Evolutionary conservation across 2,329 filamentous ascomycete genomes (phyloP).

Genomic region (Dendrostoma leiphaemia): DNA sequence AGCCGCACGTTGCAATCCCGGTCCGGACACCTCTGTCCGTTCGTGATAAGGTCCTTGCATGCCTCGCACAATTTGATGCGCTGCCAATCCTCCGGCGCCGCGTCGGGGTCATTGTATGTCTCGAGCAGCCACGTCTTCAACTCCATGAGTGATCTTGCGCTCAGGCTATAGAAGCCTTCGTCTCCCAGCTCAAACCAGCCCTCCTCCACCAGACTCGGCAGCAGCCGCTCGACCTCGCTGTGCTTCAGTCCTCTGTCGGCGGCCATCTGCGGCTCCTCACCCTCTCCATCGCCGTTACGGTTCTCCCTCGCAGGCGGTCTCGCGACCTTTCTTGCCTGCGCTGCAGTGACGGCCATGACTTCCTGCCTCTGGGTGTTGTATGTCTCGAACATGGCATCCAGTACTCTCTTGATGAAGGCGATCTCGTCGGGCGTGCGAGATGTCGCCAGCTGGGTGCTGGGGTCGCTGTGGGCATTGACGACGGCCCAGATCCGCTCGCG

Average conservation of each 20-base stretch:
- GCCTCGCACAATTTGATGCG: conserved; percentile 84
- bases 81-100: conserved; percentile 60
- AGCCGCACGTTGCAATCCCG: conserved; percentile 67
- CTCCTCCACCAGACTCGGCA: conserved; percentile 69
- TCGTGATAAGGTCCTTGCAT: conserved; percentile 85
- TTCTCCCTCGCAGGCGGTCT: conserved; percentile 44
- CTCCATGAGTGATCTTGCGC: conserved; percentile 79
- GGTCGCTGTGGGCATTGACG: conserved; percentile 84
- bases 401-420: conserved; percentile 79
- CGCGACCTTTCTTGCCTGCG: conserved; percentile 73
- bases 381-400: conserved; percentile 89
- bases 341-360: conserved; percentile 75
- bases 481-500: conserved; percentile 74
- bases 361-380: conserved; percentile 80
- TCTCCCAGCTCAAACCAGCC: conserved; percentile 80
- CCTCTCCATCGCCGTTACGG: conserved; percentile 29
- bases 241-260: conserved; percentile 64
- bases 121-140: conserved; percentile 80
- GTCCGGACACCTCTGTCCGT: conserved; percentile 73
- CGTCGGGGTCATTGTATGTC: conserved; percentile 77
- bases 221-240: conserved; percentile 71
- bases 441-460: conserved; percentile 83
- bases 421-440: conserved; percentile 80
- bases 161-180: conserved; percentile 72
- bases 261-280: conserved; percentile 31